These are phyloP conservation scores for Drosera capensis DNA, from an alignment of 148 eudicot species.

Conservation along the genomic window DNA sequence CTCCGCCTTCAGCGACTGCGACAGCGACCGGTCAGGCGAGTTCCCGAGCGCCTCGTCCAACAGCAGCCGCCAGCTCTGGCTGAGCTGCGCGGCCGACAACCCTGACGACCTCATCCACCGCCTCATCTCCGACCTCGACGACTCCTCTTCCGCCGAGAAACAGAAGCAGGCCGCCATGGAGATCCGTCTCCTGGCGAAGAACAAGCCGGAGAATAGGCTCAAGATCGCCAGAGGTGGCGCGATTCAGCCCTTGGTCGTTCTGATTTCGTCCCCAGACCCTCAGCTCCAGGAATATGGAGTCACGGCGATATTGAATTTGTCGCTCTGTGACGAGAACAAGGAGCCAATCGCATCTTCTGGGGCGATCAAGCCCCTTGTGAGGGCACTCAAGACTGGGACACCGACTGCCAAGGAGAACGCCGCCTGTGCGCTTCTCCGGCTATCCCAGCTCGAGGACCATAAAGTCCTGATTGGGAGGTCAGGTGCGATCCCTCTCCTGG, in stretches of 20 bases:
- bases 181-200: constrained; percentile 59
- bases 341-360: constrained; percentile 37
- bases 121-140: constrained; percentile 40
- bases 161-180: constrained; percentile 74
- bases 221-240: constrained; percentile 68
- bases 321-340: constrained; percentile 76
- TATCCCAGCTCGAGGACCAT: constrained; percentile 55
- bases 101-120: constrained; percentile 48
- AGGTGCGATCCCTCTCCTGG: constrained; percentile 59
- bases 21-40: constrained; percentile 80
- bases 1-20: constrained; percentile 84
- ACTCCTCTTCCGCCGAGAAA: constrained; percentile 30
- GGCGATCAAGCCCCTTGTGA: constrained; percentile 51
- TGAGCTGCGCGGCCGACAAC: constrained; percentile 49
- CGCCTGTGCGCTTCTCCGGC: constrained; percentile 61
- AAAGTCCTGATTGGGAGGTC: constrained; percentile 57
- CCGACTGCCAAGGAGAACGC: constrained; percentile 70
- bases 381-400: constrained; percentile 39
- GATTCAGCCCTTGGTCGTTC: constrained; percentile 47
- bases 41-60: constrained; percentile 34
- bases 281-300: constrained; percentile 76
- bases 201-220: constrained; percentile 64
- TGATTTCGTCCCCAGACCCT: constrained; percentile 33
- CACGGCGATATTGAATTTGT: constrained; percentile 66
- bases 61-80: constrained; percentile 43